Conservation (phyloP, 306 rosid genomes). For the Begonia masoniana region DNA sequence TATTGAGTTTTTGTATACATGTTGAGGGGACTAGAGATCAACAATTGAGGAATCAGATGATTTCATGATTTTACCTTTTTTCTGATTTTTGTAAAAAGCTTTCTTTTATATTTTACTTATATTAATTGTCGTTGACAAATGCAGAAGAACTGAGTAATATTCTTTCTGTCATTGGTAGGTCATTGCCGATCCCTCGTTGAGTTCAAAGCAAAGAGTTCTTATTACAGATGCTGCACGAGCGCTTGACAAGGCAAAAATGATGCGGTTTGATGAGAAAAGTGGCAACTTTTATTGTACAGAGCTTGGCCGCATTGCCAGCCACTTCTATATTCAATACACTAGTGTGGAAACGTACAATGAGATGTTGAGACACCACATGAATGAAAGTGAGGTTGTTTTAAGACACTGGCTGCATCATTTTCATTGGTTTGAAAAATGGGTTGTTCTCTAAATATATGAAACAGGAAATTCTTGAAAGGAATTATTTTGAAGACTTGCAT, state of each 20-base stretch:
- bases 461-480: too few species aligned
- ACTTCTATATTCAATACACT: conserved; percentile 90
- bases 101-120: too few species aligned
- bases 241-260: conserved; percentile 96
- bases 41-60: too few species aligned
- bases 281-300: conserved; percentile 98
- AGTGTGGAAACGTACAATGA: conserved; percentile 97
- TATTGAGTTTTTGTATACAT: background rate
- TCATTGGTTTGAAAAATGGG: background rate
- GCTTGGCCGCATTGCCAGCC: conserved; percentile 99
- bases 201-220: conserved; percentile 78
- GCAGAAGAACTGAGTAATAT: background rate
- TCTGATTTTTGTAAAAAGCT: too few species aligned
- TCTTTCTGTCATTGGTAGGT: conserved; percentile 33
- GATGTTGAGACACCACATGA: conserved; percentile 86
- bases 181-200: conserved; percentile 79
- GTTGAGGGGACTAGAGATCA: too few species aligned
- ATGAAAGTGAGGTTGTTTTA: conserved; percentile 71
- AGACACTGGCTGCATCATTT: background rate
- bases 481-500: too few species aligned
- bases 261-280: conserved; percentile 98
- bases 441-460: background rate
- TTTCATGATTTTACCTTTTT: too few species aligned
- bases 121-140: conserved; percentile 5
- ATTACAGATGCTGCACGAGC: conserved; percentile 91